Conservation (phyloP, 1,284 basidiomycete species). For the Ceratobasidium papillatum region DNA sequence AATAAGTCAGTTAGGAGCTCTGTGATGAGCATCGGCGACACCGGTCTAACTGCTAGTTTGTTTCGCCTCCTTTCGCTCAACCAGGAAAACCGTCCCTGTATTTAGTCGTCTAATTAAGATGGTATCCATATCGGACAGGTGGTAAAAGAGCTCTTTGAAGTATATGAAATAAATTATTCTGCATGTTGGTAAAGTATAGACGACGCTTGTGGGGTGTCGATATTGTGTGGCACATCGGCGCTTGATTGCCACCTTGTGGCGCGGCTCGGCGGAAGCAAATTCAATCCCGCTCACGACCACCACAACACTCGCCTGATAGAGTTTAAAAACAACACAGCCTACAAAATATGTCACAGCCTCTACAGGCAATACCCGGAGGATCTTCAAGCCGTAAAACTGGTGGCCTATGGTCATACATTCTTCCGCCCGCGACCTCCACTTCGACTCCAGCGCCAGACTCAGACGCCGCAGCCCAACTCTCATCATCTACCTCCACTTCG, state of each 20-base stretch:
- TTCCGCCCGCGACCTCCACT: not conserved
- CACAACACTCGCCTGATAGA: not conserved
- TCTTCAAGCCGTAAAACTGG: not conserved
- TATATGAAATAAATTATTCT: too few relatives aligned
- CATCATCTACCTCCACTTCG: not conserved
- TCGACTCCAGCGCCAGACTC: not conserved
- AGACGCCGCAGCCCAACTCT: not conserved
- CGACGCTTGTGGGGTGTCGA: not conserved
- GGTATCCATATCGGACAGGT: too few relatives aligned
- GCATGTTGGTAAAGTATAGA: too few relatives aligned
- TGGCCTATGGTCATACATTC: conserved; percentile 27
- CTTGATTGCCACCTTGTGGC: not conserved
- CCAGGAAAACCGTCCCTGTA: too few relatives aligned
- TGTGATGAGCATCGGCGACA: too few relatives aligned
- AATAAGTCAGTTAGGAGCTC: too few relatives aligned
- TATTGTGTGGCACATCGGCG: not conserved
- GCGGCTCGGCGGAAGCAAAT: not conserved
- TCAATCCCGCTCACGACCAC: not conserved
- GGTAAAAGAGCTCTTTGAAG: too few relatives aligned
- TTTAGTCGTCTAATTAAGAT: too few relatives aligned
- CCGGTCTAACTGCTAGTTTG: too few relatives aligned
- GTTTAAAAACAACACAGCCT: not conserved
- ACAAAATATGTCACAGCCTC: not conserved
- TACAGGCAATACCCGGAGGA: too few relatives aligned
- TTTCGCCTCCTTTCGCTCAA: too few relatives aligned